Percentiles rank a stretch among this genome's conserved stretches.
Conservation (phyloP, 2,329 filamentous ascomycete genomes). For the Diaporthe humulicola region DNA sequence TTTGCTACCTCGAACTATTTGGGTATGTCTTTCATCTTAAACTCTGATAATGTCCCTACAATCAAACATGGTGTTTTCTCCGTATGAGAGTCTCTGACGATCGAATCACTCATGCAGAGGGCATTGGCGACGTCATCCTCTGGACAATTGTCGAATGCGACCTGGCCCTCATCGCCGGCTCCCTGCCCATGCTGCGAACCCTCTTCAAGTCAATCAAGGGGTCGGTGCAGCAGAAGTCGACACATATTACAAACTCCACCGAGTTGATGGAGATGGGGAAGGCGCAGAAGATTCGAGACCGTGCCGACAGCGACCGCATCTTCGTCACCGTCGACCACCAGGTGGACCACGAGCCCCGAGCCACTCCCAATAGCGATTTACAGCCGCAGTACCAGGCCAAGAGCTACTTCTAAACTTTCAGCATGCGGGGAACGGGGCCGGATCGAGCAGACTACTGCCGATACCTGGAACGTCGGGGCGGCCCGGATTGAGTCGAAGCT, state of each 20-base stretch:
- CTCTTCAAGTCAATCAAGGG: slow-evolving; percentile 28
- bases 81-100: neutral
- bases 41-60: neutral
- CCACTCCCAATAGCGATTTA: neutral
- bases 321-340: slow-evolving; percentile 16
- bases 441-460: neutral
- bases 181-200: slow-evolving; percentile 38
- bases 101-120: neutral
- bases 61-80: accelerated
- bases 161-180: slow-evolving; percentile 39
- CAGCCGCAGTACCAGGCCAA: neutral
- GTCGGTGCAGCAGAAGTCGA: neutral
- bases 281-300: neutral
- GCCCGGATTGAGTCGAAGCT: neutral
- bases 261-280: neutral
- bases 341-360: neutral
- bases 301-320: neutral
- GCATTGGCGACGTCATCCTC: slow-evolving; percentile 36
- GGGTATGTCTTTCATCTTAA: neutral
- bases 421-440: neutral
- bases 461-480: too few species aligned
- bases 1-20: neutral
- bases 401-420: neutral
- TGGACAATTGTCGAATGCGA: slow-evolving; percentile 40
- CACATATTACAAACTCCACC: neutral